A percentile compares a stretch with the other conserved stretches of the same genome.
Conservation (phyloP, 306 rosid species). For the Lathyrus sativus region DNA sequence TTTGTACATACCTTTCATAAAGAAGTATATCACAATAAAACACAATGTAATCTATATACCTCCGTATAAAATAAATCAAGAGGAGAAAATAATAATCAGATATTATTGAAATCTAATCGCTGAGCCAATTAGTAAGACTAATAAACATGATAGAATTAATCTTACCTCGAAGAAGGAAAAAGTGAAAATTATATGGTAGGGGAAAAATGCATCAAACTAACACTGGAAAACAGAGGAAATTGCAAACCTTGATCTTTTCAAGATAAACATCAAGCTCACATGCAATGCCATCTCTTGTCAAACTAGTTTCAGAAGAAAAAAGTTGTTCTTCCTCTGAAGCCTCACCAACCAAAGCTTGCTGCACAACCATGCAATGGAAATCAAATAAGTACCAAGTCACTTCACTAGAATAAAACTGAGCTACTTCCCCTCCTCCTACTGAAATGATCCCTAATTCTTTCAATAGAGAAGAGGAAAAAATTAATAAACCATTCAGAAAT, state of each 20-base stretch:
- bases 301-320: slow-evolving; percentile 67
- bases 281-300: slow-evolving; percentile 54
- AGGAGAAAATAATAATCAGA: slow-evolving; percentile 1
- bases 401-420: slow-evolving; percentile 37
- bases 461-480: slow-evolving; percentile 3
- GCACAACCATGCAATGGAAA: slow-evolving; percentile 37
- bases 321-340: slow-evolving; percentile 85
- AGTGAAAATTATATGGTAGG: neutral
- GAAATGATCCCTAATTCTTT: slow-evolving; percentile 29
- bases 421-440: slow-evolving; percentile 16
- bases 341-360: slow-evolving; percentile 97
- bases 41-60: neutral
- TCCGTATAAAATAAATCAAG: slow-evolving; percentile 20
- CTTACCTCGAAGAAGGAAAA: slow-evolving; percentile 22
- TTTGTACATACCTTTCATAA: neutral
- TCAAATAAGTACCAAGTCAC: slow-evolving; percentile 32
- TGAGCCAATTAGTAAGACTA: slow-evolving; percentile 9
- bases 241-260: slow-evolving; percentile 72
- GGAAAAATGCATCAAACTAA: slow-evolving; percentile 7
- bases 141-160: slow-evolving; percentile 21
- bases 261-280: slow-evolving; percentile 71
- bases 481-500: slow-evolving; percentile 26
- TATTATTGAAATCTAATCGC: slow-evolving; percentile 19
- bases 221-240: slow-evolving; percentile 18
- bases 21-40: no score